Evolutionary conservation across 2,329 filamentous ascomycete species (phyloP).

Genomic region (Ceratocystis cubensis): DNA sequence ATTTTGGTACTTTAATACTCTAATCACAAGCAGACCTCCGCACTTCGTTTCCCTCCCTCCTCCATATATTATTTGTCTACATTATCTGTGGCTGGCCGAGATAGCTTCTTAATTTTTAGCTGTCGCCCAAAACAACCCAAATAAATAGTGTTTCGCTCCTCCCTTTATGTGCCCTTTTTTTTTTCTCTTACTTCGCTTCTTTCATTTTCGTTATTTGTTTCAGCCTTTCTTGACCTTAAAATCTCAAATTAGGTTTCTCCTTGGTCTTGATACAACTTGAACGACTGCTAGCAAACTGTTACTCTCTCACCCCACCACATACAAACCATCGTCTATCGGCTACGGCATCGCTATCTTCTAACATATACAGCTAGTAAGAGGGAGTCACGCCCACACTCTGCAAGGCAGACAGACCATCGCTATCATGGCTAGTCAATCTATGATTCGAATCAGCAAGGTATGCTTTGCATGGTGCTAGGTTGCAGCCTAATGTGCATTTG

Average conservation of each 20-base stretch:
- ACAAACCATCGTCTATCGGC: no score
- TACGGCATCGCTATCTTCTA: no score
- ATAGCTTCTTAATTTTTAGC: not conserved
- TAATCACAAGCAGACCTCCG: not conserved
- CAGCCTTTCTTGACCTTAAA: not conserved
- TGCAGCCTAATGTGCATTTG: not conserved
- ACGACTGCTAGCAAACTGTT: no score
- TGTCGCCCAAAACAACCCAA: no score
- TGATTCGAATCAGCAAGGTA: slow-evolving; percentile 78
- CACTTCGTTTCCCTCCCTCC: not conserved
- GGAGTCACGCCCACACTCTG: no score
- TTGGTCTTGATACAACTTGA: not conserved
- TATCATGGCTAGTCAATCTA: slow-evolving; percentile 68
- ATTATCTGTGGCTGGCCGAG: not conserved
- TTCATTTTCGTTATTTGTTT: not conserved
- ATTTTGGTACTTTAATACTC: not conserved
- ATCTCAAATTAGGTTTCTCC: not conserved
- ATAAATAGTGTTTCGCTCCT: not conserved
- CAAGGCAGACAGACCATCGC: not conserved
- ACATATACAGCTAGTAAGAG: no score
- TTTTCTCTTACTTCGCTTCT: not conserved
- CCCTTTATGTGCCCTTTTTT: not conserved
- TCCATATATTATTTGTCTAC: not conserved
- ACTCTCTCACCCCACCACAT: no score
- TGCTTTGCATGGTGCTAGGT: not conserved